Conservation (phyloP, 371 early-diverging fungal genomes). For the Entomophthora muscae region DNA sequence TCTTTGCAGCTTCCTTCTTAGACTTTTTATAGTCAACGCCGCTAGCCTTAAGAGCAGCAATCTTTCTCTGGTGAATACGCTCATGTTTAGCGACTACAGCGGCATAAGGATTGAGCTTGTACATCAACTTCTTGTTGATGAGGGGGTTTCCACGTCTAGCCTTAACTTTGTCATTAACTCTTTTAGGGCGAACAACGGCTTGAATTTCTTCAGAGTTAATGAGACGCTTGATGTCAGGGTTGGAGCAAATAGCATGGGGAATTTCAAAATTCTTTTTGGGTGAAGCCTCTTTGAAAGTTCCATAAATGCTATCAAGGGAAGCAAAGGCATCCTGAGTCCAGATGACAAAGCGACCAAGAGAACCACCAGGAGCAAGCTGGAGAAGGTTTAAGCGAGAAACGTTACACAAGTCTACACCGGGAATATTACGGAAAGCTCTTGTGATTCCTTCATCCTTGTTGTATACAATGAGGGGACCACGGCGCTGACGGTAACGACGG, state of each 20-base stretch:
- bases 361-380: conserved; percentile 99
- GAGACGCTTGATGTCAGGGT: conserved; percentile 90
- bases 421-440: conserved; percentile 98
- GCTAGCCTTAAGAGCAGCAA: not conserved
- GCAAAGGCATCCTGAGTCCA: conserved; percentile 98
- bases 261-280: conserved; percentile 89
- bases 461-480: conserved; percentile 97
- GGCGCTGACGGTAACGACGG: conserved; percentile 96
- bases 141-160: conserved; percentile 96
- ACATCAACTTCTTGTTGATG: conserved; percentile 78
- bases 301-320: conserved; percentile 88
- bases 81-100: conserved; percentile 73
- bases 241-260: conserved; percentile 75
- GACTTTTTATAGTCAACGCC: not conserved
- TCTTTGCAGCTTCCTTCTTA: not conserved
- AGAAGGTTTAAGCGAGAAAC: conserved; percentile 93
- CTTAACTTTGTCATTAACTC: conserved; percentile 71
- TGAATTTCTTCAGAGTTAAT: conserved; percentile 98
- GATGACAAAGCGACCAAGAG: conserved; percentile 98
- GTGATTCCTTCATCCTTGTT: conserved; percentile 87
- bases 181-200: conserved; percentile 76
- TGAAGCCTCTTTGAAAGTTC: conserved; percentile 66
- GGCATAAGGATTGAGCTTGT: conserved; percentile 94
- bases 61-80: conserved; percentile 8
- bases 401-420: conserved; percentile 93